Conservation (phyloP, 768 basidiomycete species). For the Chalciporus pseudorubinellus region DNA sequence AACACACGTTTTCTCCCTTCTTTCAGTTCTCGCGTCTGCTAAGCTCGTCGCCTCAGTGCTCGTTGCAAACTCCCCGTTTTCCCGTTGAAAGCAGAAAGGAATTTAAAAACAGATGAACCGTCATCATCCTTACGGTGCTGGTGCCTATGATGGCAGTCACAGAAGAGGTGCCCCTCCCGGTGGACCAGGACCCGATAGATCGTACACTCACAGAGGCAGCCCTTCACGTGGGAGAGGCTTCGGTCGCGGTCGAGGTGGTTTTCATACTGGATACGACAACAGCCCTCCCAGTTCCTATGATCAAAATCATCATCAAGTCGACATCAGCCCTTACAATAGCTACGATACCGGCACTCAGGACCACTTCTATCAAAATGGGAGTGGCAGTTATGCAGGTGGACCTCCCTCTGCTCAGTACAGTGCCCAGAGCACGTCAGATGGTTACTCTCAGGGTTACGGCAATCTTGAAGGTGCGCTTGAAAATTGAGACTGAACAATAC, state of each 20-base stretch:
- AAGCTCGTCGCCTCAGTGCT: constrained; percentile 28
- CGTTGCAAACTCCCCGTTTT: constrained; percentile 21
- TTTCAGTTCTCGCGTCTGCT: constrained; percentile 21
- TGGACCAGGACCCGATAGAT: constrained; percentile 73
- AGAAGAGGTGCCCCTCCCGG: constrained; percentile 64
- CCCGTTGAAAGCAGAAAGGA: constrained; percentile 24
- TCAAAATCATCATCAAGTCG: constrained; percentile 61
- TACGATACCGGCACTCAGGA: constrained; percentile 60
- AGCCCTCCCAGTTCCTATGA: constrained; percentile 59
- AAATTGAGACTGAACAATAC: constrained; percentile 55
- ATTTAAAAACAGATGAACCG: constrained; percentile 64
- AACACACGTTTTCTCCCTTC: constrained; percentile 17
- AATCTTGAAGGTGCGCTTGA: constrained; percentile 84
- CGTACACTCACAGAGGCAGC: constrained; percentile 62
- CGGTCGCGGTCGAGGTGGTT: constrained; percentile 54
- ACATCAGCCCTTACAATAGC: constrained; percentile 64
- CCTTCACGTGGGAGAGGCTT: constrained; percentile 44
- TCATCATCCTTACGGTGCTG: constrained; percentile 79
- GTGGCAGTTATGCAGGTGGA: constrained; percentile 52
- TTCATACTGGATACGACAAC: constrained; percentile 55
- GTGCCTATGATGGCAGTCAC: constrained; percentile 58
- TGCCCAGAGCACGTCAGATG: constrained; percentile 43
- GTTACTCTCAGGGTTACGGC: constrained; percentile 60
- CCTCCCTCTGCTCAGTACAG: constrained; percentile 53
- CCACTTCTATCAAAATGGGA: constrained; percentile 70